Evolutionary conservation across 2,329 filamentous ascomycete species (phyloP), one percentile per base, ranked within the genome.

Genomic region (Exophiala sp.): DNA sequence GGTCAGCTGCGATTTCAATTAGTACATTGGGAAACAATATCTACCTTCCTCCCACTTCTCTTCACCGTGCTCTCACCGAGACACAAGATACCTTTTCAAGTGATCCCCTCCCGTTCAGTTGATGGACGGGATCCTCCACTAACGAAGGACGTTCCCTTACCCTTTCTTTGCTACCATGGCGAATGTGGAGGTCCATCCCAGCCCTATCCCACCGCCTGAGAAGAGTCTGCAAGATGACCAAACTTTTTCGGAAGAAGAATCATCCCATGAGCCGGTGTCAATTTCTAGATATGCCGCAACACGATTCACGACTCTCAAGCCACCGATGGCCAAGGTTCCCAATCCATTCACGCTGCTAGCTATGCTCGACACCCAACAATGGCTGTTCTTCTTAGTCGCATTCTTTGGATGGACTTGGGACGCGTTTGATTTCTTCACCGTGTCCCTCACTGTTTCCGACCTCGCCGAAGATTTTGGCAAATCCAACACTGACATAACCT

Each of bases 381-480:
- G 60, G 60, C 46, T 62, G 18, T 61, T 61, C 45, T 62, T 61
- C 42, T 45, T 61, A 6, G 60, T 62, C 11, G 57, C 56, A n/a
- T 59, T 58, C 49, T 23, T 58, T 9, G 56, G 50, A 29, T 60
- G 78, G 75, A 68, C 70, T 1, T 77, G 74, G 73, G 75, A 78
- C 58, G 71, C 78, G 0, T 79, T 81, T 49, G 79, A 82, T 60
- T 82, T 81, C 66, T 82, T 81, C 66, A 80, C 78, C 19, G 78
- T 82, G 19, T 79, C 75, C 3, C 64, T 82, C 43, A 78, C 77
- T 0, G 73, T 81, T 13, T 65, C 68, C 4, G 61, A 78, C 30
- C 65, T 82, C 9, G 77, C 78, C 2, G 67, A 74, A 50, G 63
- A 68, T 2, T 82, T 82, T 58, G 70, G 67, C 42, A 76, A 73